These are phyloP conservation scores for Xylaria scruposa DNA, from an alignment of 495 filamentous ascomycete genomes.

Conservation along the genomic window DNA sequence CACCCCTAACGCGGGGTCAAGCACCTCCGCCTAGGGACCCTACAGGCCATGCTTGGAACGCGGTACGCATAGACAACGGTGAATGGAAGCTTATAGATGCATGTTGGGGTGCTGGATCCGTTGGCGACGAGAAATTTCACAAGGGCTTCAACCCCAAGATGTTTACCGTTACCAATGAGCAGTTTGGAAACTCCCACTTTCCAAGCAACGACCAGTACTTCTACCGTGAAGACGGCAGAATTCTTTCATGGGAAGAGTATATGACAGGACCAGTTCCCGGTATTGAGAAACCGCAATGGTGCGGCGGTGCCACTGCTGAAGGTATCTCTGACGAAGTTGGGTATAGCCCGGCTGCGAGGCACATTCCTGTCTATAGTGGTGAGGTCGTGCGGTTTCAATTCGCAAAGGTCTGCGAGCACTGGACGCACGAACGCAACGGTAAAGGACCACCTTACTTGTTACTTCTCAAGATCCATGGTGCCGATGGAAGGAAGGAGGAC, in stretches of 20 bases:
- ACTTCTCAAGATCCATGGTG: constrained; percentile 67
- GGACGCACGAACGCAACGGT: constrained; percentile 71
- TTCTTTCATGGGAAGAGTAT: constrained; percentile 80
- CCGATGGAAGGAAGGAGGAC: constrained; percentile 73
- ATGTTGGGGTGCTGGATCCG: constrained; percentile 90
- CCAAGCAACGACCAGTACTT: constrained; percentile 70
- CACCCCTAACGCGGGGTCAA: constrained; percentile 58
- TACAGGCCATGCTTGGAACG: constrained; percentile 86
- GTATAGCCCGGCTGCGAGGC: constrained; percentile 64
- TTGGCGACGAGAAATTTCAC: constrained; percentile 61
- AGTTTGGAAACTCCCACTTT: constrained; percentile 82
- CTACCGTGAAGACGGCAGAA: constrained; percentile 62
- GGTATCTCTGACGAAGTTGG: constrained; percentile 63
- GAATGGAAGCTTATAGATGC: constrained; percentile 91
- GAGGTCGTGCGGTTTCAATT: constrained; percentile 75
- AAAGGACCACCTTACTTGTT: constrained; percentile 67
- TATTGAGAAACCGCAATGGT: constrained; percentile 59
- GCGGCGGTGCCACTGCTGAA: constrained; percentile 60
- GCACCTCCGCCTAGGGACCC: constrained; percentile 62
- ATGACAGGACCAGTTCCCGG: constrained; percentile 55
- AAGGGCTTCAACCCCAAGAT: constrained; percentile 69
- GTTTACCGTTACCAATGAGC: constrained; percentile 83
- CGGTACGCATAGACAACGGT: constrained; percentile 80
- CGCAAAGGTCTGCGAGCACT: constrained; percentile 76
- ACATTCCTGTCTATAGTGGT: constrained; percentile 61